phyloP scores from a whole-genome alignment of 495 filamentous ascomycete species.

The Hyphodiscus hymeniophilus region DNA sequence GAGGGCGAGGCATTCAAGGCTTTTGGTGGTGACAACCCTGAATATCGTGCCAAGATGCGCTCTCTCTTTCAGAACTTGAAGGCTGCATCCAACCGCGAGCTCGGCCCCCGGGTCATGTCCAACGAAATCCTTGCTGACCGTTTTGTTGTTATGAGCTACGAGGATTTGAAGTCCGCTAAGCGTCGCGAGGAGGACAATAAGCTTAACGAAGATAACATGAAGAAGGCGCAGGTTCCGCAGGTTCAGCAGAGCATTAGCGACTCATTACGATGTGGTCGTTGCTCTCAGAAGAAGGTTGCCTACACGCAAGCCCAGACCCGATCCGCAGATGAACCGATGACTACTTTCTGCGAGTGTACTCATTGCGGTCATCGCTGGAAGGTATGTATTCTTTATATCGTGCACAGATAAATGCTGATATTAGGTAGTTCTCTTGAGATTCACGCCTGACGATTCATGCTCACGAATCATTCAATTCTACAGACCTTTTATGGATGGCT shows the following conservation, averaged over 20 bases:
- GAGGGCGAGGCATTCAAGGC: constrained; percentile 63
- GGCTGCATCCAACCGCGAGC: constrained; percentile 71
- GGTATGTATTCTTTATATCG: constrained; percentile 29
- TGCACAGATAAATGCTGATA: constrained; percentile 3
- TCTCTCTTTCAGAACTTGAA: constrained; percentile 90
- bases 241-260: constrained; percentile 81
- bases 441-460: background rate
- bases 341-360: constrained; percentile 72
- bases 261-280: constrained; percentile 79
- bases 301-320: constrained; percentile 96
- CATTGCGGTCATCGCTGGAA: constrained; percentile 74
- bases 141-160: constrained; percentile 66
- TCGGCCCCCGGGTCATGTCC: constrained; percentile 65
- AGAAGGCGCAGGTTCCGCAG: constrained; percentile 85
- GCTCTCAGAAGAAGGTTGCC: constrained; percentile 83
- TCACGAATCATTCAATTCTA: constrained; percentile 13
- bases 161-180: constrained; percentile 72
- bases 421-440: constrained; percentile 21
- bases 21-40: constrained; percentile 56
- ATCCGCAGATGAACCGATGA: constrained; percentile 88
- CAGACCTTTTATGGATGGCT: constrained; percentile 21
- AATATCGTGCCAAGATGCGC: constrained; percentile 80
- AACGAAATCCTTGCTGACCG: constrained; percentile 60
- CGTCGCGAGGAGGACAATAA: constrained; percentile 56
- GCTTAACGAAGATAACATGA: constrained; percentile 85